These are phyloP conservation scores for Cytospora schulzeri DNA, from an alignment of 2,329 filamentous ascomycete species.

Conservation along the genomic window DNA sequence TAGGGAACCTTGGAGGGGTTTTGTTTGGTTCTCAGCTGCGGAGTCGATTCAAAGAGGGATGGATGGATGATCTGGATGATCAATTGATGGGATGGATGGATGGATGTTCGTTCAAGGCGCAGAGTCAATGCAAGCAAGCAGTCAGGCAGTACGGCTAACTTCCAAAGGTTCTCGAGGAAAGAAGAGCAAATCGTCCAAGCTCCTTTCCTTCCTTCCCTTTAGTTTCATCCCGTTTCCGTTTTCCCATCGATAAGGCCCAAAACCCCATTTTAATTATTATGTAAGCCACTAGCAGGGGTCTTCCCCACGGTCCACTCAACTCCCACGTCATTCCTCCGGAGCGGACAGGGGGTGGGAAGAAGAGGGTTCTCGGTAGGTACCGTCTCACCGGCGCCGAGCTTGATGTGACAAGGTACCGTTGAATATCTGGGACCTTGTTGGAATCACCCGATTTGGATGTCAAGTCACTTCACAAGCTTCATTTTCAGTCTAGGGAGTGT, in stretches of 20 bases:
- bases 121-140: too few species aligned
- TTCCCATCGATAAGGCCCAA: neutral
- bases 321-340: neutral
- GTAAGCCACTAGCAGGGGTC: neutral
- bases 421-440: too few species aligned
- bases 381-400: neutral
- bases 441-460: too few species aligned
- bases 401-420: neutral
- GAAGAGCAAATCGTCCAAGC: neutral
- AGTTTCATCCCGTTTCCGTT: neutral
- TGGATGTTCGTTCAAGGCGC: too few species aligned
- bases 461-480: too few species aligned
- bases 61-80: too few species aligned
- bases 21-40: too few species aligned
- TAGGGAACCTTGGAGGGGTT: too few species aligned
- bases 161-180: too few species aligned
- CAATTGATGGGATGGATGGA: too few species aligned
- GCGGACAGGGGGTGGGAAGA: conserved; percentile 16
- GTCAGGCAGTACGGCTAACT: too few species aligned
- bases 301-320: neutral
- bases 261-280: neutral
- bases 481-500: too few species aligned
- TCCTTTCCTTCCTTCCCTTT: neutral
- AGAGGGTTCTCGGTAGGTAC: conserved; percentile 12
- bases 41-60: neutral